Base-by-base conservation (phyloP, 1,139 yeast species). In the Geotrichum aggregatum region DNA sequence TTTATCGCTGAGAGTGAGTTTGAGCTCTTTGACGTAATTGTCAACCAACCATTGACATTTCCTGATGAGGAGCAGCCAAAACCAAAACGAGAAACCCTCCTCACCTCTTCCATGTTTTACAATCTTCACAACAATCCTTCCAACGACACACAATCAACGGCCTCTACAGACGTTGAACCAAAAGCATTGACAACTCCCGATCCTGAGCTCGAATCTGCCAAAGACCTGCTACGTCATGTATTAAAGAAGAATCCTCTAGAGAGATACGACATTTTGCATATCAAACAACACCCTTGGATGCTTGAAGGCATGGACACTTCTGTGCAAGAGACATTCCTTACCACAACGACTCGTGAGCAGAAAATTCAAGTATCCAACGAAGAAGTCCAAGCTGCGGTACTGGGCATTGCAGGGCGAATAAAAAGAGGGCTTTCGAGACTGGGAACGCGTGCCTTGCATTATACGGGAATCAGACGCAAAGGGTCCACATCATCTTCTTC, bases 1-100 rank as follows among this genome's bases (percentile, higher is more conserved):
- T 94, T 92, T 67, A 81, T 83, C 64, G 97, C 97, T 0, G 92
- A 85, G 46, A 83, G 84, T 48, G 98, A 92, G 66, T 86, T 80
- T 68, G 91, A 85, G 57, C 75, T 94, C 45, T 92, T 92, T 67
- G 85, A 84, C 54, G 92, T 84, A 16, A 92, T 94, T 59, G 87
- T 82, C 19, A 78, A 79, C 54, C 78, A 83, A 40, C 75, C 75
- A 1, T 68, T 88, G 24, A 72, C 71, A 40, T 83, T 85, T 59
- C 96, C 97, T 0, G 72, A 69, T 11, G 75, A 47, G 21, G 58
- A 40, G 19, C 34, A 47, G 16, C 48, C 43, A 16, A 49, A 41
- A 13, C 48, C 45, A 13, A 50, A 40, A 8, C 33, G 39, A 22
- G 44, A 34, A 19, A n/a, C n/a, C n/a, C n/a, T 5, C 26, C 21